A percentile compares a stretch with the other conserved stretches of the same genome.
These are phyloP conservation scores for Phytophthora cajani DNA, from an alignment of 352 stramenopile species.

Conservation along the genomic window DNA sequence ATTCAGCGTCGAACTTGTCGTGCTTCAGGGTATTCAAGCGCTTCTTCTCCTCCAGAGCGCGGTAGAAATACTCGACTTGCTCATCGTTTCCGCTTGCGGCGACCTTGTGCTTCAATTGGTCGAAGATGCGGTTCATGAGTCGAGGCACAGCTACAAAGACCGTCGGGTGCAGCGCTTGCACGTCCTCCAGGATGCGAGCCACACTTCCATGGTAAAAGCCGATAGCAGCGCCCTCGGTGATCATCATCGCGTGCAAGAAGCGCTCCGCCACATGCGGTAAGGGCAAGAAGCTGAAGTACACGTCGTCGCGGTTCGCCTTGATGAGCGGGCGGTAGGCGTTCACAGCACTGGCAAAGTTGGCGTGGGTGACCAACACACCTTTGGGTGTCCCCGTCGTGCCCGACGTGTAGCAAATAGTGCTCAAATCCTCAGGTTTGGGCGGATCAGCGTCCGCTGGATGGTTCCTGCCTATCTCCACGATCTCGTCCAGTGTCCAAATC, in stretches of 20 bases:
- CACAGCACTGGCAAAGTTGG: slow-evolving; percentile 42
- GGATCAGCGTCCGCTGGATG: slow-evolving; percentile 51
- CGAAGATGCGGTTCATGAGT: slow-evolving; percentile 95
- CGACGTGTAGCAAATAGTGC: slow-evolving; percentile 90
- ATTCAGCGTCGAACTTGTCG: slow-evolving; percentile 90
- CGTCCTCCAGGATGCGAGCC: slow-evolving; percentile 87
- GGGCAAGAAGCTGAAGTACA: slow-evolving; percentile 95
- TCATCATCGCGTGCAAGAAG: slow-evolving; percentile 87
- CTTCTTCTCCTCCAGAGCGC: slow-evolving; percentile 55
- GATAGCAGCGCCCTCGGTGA: slow-evolving; percentile 85
- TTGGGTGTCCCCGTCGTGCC: slow-evolving; percentile 72
- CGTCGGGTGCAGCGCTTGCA: slow-evolving; percentile 86
- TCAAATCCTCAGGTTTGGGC: slow-evolving; percentile 75
- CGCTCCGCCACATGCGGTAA: slow-evolving; percentile 96
- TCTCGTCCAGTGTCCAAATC: slow-evolving; percentile 43
- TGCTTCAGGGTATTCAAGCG: slow-evolving; percentile 41
- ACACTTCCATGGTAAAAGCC: slow-evolving; percentile 80
- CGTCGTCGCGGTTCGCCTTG: slow-evolving; percentile 55
- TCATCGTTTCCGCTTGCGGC: slow-evolving; percentile 34
- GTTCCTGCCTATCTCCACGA: slow-evolving; percentile 37
- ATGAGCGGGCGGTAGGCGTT: slow-evolving; percentile 27
- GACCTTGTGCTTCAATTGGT: slow-evolving; percentile 84
- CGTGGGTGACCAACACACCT: slow-evolving; percentile 58
- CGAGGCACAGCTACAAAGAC: slow-evolving; percentile 91
- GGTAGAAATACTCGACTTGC: slow-evolving; percentile 44